A percentile compares a stretch with the other conserved stretches of the same genome.
phyloP scores from a whole-genome alignment of 495 filamentous ascomycete genomes.

The Jackrogersella minutella region DNA sequence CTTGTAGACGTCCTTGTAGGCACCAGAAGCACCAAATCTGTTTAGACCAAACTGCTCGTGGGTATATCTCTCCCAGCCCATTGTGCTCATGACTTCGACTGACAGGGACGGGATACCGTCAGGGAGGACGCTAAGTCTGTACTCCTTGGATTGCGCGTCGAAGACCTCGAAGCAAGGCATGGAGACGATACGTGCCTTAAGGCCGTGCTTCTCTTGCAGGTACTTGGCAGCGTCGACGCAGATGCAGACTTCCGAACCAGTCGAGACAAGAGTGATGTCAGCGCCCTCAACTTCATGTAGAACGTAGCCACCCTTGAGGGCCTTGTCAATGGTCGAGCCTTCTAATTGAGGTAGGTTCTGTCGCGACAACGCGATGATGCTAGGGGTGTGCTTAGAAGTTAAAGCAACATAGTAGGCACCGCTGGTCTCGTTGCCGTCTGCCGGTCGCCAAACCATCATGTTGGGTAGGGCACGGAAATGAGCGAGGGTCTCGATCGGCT shows the following conservation, averaged over 20 bases:
- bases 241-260: conserved; percentile 94
- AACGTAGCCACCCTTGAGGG: conserved; percentile 94
- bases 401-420: conserved; percentile 97
- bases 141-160: conserved; percentile 91
- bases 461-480: conserved; percentile 99
- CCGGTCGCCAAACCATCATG: conserved; percentile 99
- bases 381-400: conserved; percentile 88
- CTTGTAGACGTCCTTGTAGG: conserved; percentile 98
- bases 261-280: conserved; percentile 88
- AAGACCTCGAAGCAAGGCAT: conserved; percentile 98
- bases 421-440: conserved; percentile 97
- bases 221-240: conserved; percentile 89
- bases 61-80: conserved; percentile 96
- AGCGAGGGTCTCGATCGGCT: conserved; percentile 98
- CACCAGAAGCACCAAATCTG: conserved; percentile 94
- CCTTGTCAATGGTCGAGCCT: conserved; percentile 84
- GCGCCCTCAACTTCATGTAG: conserved; percentile 84
- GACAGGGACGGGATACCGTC: conserved; percentile 94
- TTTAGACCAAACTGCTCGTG: conserved; percentile 99
- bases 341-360: conserved; percentile 99
- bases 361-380: conserved; percentile 91
- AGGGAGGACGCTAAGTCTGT: conserved; percentile 88
- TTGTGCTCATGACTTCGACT: conserved; percentile 91
- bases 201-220: conserved; percentile 86
- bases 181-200: conserved; percentile 92